Evolutionary conservation across 306 rosid genomes (phyloP).

Genomic region (Casuarina cunninghamiana): DNA sequence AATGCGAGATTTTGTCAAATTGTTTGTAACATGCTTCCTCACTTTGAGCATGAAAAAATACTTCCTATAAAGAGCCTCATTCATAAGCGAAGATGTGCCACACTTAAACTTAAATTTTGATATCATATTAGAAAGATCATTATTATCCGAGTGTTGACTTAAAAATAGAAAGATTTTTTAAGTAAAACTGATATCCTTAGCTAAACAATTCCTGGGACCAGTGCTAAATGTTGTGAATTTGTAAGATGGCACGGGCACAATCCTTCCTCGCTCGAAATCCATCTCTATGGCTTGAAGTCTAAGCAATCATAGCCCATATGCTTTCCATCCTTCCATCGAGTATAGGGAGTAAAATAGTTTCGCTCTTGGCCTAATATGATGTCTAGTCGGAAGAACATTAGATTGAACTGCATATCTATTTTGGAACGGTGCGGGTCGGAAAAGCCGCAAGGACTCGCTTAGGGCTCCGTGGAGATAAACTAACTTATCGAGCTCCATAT

Average conservation of each 20-base stretch:
- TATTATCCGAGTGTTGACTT: too few species aligned
- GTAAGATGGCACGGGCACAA: constrained; percentile 26
- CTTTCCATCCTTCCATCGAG: constrained; percentile 36
- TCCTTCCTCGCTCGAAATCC: constrained; percentile 24
- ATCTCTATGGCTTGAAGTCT: constrained; percentile 46
- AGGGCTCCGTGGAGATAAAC: constrained; percentile 32
- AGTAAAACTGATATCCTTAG: constrained; percentile 24
- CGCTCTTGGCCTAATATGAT: constrained; percentile 1
- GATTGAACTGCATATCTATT: constrained; percentile 1
- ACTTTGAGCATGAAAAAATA: too few species aligned
- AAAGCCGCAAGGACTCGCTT: constrained; percentile 34
- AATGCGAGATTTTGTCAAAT: too few species aligned
- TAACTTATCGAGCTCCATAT: constrained; percentile 16
- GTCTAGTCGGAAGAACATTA: constrained; percentile 42
- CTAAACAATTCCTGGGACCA: constrained; percentile 36
- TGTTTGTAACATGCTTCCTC: too few species aligned
- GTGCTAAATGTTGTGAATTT: constrained; percentile 34
- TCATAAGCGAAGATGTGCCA: too few species aligned
- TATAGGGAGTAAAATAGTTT: constrained; percentile 15
- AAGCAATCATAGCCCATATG: constrained; percentile 35
- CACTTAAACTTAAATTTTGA: too few species aligned
- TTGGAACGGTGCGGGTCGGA: constrained; percentile 29
- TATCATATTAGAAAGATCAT: too few species aligned
- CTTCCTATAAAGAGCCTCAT: too few species aligned
- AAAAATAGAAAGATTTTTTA: background rate